Evolutionary conservation across 495 filamentous ascomycete species (phyloP), one percentile per base, ranked within the genome.

Genomic region (Neurospora sp.): DNA sequence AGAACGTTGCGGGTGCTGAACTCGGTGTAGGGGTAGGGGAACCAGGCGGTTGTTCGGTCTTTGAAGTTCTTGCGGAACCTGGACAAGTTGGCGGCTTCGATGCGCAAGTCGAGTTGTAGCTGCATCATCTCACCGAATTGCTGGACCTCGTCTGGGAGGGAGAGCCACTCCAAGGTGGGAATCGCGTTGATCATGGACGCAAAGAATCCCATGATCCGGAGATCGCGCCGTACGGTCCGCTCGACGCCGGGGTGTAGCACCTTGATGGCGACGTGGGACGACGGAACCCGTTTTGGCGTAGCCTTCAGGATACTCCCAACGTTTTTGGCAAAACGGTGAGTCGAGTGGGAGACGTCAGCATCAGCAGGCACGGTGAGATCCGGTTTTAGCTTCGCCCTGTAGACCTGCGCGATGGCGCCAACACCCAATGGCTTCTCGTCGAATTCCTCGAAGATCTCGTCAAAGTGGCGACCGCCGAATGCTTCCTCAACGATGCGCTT

Each of bases 51-150:
- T 8, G 92, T 92, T 31, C 96, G 89, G 72, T 93, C 86, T 76
- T 90, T 92, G 86, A 99, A 99, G 75, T 97, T 93, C 73, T 90
- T 90, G 72, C 96, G 91, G 84, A 99, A 99, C 35, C 90, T 90
- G 18, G 89, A 89, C 5, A 99, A 85, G 75, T 99, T 99, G 8
- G 94, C 90, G 2, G 93, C 90, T 78, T 99, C 96, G 72, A 99
- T 99, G 42, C 96, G 91, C 18, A 99, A 85, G 83, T 99, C 96
- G 16, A 99, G 85, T 74, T 99, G 96, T 23, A 98, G 84, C 76
- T 91, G 91, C 96, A 99, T 99, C 96, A 99, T 99, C 78, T 95
- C 91, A 12, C 94, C 95, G 77, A 99, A 99, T 79, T 97, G 94
- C 23, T 85, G 80, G 37, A 97, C 96, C 80, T 99, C 96, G 77